Percentiles rank a stretch among this genome's conserved stretches.
These are phyloP conservation scores for Kitagawia praeruptora DNA, from an alignment of 129 eudicot genomes.

Conservation along the genomic window DNA sequence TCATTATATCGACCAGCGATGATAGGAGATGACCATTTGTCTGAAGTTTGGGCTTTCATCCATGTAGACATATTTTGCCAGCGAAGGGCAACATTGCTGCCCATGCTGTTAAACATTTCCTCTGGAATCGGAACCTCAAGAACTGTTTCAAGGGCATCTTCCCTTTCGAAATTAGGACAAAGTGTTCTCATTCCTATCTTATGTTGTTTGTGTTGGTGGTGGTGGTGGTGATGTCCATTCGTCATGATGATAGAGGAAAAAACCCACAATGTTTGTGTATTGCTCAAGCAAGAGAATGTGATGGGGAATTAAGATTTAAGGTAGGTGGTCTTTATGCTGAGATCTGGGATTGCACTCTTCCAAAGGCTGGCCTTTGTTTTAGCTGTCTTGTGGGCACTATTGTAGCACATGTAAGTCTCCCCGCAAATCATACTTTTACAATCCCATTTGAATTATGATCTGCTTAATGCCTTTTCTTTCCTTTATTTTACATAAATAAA, in stretches of 20 bases:
- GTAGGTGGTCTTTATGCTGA: not conserved
- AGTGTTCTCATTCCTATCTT: conserved; percentile 32
- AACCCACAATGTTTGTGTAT: not conserved
- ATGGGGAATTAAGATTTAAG: not conserved
- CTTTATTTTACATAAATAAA: no score
- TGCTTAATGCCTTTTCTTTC: not conserved
- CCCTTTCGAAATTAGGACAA: conserved; percentile 55
- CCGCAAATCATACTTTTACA: not conserved
- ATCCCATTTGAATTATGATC: not conserved
- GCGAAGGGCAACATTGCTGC: conserved; percentile 43
- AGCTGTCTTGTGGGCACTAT: conserved; percentile 1
- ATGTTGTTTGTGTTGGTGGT: not conserved
- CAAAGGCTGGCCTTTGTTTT: conserved; percentile 3
- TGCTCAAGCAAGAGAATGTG: not conserved
- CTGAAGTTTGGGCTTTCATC: conserved; percentile 85
- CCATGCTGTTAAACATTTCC: conserved; percentile 52
- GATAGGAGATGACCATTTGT: conserved; percentile 66
- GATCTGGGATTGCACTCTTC: not conserved
- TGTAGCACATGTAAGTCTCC: not conserved
- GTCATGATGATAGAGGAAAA: not conserved
- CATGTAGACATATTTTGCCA: conserved; percentile 93
- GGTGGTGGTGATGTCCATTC: not conserved
- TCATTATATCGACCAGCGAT: conserved; percentile 71
- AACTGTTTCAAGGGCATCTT: conserved; percentile 51
- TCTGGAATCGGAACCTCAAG: conserved; percentile 68